Evolutionary conservation across 31 red algal genomes (phyloP).

Genomic region (Porphyra umbilicalis): DNA sequence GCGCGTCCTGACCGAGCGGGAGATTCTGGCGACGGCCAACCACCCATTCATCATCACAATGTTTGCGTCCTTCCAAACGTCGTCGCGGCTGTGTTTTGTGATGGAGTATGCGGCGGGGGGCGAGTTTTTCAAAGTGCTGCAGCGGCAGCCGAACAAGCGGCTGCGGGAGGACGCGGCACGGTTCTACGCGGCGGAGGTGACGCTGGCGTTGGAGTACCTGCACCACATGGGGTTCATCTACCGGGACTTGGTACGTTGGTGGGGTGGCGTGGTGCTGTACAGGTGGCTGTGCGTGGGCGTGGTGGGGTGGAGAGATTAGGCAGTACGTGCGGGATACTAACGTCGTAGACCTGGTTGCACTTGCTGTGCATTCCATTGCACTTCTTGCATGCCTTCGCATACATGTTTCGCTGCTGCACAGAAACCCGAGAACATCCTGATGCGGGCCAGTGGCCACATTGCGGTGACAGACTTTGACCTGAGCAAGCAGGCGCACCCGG

Average conservation of each 20-base stretch:
- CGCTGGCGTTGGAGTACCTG: slow-evolving; percentile 84
- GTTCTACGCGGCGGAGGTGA: slow-evolving; percentile 91
- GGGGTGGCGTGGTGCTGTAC: background rate
- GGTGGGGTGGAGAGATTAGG: too few species aligned
- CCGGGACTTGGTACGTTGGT: slow-evolving; percentile 37
- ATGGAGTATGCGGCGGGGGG: slow-evolving; percentile 91
- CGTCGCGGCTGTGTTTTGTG: slow-evolving; percentile 74
- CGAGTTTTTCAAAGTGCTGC: slow-evolving; percentile 87
- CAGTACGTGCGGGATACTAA: too few species aligned
- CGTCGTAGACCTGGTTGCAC: too few species aligned
- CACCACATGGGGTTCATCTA: slow-evolving; percentile 97
- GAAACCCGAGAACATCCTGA: slow-evolving; percentile 98
- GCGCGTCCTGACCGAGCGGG: slow-evolving; percentile 75
- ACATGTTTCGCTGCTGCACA: background rate
- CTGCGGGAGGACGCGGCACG: slow-evolving; percentile 72
- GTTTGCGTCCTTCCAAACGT: slow-evolving; percentile 92
- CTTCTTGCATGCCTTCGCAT: too few species aligned
- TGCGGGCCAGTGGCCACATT: slow-evolving; percentile 81
- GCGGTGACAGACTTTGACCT: slow-evolving; percentile 92
- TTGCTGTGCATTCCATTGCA: too few species aligned
- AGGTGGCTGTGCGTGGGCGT: background rate
- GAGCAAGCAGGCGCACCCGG: slow-evolving; percentile 82
- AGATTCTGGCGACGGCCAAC: slow-evolving; percentile 80
- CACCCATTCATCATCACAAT: slow-evolving; percentile 97
- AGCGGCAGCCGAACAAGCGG: slow-evolving; percentile 73